A percentile compares a stretch with the other conserved stretches of the same genome.
These are phyloP conservation scores for Begonia peltatifolia DNA, from an alignment of 306 rosid genomes.

Conservation along the genomic window DNA sequence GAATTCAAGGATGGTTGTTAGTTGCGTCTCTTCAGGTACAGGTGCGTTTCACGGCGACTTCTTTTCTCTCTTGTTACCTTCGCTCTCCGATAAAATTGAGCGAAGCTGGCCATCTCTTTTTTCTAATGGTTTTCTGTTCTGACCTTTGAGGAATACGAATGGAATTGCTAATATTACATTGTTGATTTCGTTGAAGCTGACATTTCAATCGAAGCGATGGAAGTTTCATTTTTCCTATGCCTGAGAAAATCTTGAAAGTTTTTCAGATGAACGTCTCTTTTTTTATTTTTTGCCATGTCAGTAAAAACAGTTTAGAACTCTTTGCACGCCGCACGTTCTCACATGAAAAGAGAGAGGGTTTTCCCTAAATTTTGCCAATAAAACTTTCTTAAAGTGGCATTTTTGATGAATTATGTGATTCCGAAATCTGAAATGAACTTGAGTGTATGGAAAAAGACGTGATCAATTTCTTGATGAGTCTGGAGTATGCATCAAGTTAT, in stretches of 20 bases:
- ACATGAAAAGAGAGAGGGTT: too few relatives aligned
- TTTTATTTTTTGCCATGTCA: neutral
- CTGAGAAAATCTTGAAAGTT: neutral
- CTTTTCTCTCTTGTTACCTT: neutral
- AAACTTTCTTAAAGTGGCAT: too few relatives aligned
- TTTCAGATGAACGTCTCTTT: neutral
- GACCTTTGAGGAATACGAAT: too few relatives aligned
- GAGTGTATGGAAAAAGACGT: too few relatives aligned
- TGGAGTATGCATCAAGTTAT: neutral
- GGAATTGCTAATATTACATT: too few relatives aligned
- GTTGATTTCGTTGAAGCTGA: too few relatives aligned
- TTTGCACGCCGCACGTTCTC: too few relatives aligned
- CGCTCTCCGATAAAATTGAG: neutral
- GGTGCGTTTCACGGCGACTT: conserved; percentile 23
- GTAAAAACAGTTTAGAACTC: too few relatives aligned
- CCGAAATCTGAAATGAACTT: neutral
- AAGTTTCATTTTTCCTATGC: neutral
- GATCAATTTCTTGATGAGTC: too few relatives aligned
- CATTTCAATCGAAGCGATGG: too few relatives aligned
- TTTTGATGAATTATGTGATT: neutral
- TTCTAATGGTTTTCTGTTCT: too few relatives aligned
- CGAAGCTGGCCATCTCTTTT: neutral
- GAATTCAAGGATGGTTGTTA: conserved; percentile 38
- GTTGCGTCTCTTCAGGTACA: conserved; percentile 45
- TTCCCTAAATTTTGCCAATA: too few relatives aligned